Percentiles rank a stretch among this genome's conserved stretches.
Evolutionary conservation across 768 basidiomycete genomes (phyloP).

Genomic region (Mrakia blollopis): DNA sequence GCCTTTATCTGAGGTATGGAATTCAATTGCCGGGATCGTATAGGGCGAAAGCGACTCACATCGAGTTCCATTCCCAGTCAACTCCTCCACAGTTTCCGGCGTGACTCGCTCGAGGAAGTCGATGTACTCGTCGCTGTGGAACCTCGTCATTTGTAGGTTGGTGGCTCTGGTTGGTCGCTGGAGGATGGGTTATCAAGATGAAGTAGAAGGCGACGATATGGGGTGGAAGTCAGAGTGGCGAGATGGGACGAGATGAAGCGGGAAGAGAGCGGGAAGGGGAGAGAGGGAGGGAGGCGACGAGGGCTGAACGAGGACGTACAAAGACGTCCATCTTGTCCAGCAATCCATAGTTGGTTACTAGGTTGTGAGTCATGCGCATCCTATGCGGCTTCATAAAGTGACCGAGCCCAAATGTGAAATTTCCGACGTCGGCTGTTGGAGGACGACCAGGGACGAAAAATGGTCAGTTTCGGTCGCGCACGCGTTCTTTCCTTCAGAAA

Average conservation of each 20-base stretch:
- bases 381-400: constrained; percentile 97
- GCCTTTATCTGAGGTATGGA: too few relatives aligned
- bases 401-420: constrained; percentile 60
- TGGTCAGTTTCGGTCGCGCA: neutral
- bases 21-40: too few relatives aligned
- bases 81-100: constrained; percentile 80
- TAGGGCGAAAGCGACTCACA: too few relatives aligned
- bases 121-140: constrained; percentile 98
- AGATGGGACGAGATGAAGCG: neutral
- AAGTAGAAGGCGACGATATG: neutral
- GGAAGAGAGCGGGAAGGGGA: neutral
- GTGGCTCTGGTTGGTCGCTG: constrained; percentile 68
- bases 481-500: too few relatives aligned
- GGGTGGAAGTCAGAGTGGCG: neutral
- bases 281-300: too few relatives aligned
- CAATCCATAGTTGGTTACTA: constrained; percentile 86
- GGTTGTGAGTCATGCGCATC: constrained; percentile 87
- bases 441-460: neutral
- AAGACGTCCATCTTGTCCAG: constrained; percentile 89
- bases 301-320: constrained; percentile 73
- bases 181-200: neutral
- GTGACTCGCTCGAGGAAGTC: constrained; percentile 83
- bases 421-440: neutral
- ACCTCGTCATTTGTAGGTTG: constrained; percentile 73
- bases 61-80: constrained; percentile 76